Evolutionary conservation across 345 rosid species (phyloP).

Genomic region (Populus pruinosa): DNA sequence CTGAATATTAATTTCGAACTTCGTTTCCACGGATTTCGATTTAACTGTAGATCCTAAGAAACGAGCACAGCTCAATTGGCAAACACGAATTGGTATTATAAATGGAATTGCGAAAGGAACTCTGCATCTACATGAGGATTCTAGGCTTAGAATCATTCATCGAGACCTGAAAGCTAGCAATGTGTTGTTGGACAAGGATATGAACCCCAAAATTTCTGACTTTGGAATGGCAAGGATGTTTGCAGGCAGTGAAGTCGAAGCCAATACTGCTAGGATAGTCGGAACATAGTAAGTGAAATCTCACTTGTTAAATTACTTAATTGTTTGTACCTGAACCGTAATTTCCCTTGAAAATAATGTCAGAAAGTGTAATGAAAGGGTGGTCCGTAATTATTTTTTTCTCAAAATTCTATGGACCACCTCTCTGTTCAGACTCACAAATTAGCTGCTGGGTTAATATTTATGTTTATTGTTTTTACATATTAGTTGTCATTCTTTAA

Average conservation of each 20-base stretch:
- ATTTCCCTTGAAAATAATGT: background rate
- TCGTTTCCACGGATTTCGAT: background rate
- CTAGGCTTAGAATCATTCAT: conserved; percentile 47
- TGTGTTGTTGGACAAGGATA: conserved; percentile 40
- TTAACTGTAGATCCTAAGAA: conserved; percentile 19
- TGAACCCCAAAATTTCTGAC: conserved; percentile 59
- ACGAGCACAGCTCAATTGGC: conserved; percentile 23
- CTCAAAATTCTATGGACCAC: no score
- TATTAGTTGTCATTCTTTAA: background rate
- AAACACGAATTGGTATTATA: conserved; percentile 19
- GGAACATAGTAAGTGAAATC: conserved; percentile 46
- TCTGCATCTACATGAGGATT: conserved; percentile 47
- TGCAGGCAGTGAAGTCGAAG: conserved; percentile 32
- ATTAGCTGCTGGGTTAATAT: background rate
- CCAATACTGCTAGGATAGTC: conserved; percentile 41
- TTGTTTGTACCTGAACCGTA: background rate
- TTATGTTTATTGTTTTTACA: background rate
- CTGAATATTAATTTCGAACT: no score
- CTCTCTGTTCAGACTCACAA: no score
- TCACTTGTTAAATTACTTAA: background rate
- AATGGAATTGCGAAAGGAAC: conserved; percentile 35
- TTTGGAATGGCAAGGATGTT: conserved; percentile 56
- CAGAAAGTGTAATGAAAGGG: background rate
- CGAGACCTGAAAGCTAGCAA: conserved; percentile 61
- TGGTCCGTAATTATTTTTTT: no score